These are phyloP conservation scores for Paecilomyces formosus DNA, from an alignment of 2,329 filamentous ascomycete species.

Conservation along the genomic window DNA sequence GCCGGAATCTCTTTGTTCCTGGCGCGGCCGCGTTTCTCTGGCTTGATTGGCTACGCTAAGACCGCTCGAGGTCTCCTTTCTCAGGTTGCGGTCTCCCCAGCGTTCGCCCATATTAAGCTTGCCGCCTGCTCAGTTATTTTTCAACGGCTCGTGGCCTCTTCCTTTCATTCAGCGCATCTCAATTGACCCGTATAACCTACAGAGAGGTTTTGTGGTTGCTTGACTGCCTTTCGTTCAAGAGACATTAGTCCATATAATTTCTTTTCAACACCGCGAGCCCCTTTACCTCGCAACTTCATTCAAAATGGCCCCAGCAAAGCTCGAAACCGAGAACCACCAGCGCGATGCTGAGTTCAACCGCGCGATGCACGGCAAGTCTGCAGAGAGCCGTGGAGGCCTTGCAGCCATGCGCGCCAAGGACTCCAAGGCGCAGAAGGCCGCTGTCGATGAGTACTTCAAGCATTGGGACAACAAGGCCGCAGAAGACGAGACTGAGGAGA, in stretches of 20 bases:
- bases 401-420: conserved; percentile 82
- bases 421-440: conserved; percentile 66
- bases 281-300: conserved; percentile 6
- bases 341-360: conserved; percentile 90
- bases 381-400: conserved; percentile 64
- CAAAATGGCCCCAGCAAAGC: conserved; percentile 47
- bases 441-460: conserved; percentile 90
- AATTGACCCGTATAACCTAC: not conserved
- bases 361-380: conserved; percentile 71
- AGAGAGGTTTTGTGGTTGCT: not conserved
- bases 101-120: not conserved
- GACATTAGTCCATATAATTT: not conserved
- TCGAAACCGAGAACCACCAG: conserved; percentile 74
- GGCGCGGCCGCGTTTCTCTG: not conserved
- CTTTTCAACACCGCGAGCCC: not conserved
- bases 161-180: conserved; percentile 3
- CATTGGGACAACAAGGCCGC: conserved; percentile 85
- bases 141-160: not conserved
- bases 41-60: not conserved
- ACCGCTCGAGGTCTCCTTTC: not conserved
- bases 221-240: not conserved
- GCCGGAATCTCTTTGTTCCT: not conserved
- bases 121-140: not conserved
- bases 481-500: conserved; percentile 73
- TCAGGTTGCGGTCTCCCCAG: not conserved